Base-by-base conservation (phyloP, 192 early-diverging fungal species). In the Entrophospora sp. region DNA sequence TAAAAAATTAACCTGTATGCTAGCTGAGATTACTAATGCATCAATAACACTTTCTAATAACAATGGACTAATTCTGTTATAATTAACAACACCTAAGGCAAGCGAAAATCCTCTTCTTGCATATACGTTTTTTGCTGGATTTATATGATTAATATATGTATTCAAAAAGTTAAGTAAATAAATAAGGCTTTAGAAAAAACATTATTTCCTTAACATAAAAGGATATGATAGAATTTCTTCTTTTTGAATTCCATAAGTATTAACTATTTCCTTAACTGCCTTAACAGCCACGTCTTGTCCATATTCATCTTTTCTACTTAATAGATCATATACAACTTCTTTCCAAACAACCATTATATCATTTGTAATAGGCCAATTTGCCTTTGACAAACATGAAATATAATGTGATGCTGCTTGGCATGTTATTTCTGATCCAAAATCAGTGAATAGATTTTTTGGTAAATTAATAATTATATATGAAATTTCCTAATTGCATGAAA, bases 251-350 rank as follows among this genome's bases (percentile, higher is more conserved):
- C 78, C 78, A 57, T 80, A 80, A 1, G 68, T 66, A 0, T 48
- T 46, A 13, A 75, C 59, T 22, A 85, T 1, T 3, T 77, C 71
- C 9, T 75, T 74, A 60, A 83, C 76, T 7, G 83, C 79, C 14
- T 44, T 28, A 1, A 79, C 69, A 27, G 81, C 83, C 49, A 74
- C 53, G 35, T 71, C 69, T 60, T 88, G 86, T 13, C 88, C 80
- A 59, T 67, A 64, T 49, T 88, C 86, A 64, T 90, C 89, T 30
- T 78, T 77, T 16, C 87, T 81, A 35, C 78, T 77, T n/a, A 91
- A 68, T 20, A 81, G 80, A 8, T 57, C 72, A 25, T 74, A 49
- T 0, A 89, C 67, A 2, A 89, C 38, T 0, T 42, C 12, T 66
- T 83, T 83, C 81, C 84, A 89, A 3, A 59, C 71, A 8, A 52